Percentiles rank a stretch among this genome's conserved stretches.
Evolutionary conservation across 2,329 filamentous ascomycete species (phyloP).

Genomic region (Thelonectria discophora): DNA sequence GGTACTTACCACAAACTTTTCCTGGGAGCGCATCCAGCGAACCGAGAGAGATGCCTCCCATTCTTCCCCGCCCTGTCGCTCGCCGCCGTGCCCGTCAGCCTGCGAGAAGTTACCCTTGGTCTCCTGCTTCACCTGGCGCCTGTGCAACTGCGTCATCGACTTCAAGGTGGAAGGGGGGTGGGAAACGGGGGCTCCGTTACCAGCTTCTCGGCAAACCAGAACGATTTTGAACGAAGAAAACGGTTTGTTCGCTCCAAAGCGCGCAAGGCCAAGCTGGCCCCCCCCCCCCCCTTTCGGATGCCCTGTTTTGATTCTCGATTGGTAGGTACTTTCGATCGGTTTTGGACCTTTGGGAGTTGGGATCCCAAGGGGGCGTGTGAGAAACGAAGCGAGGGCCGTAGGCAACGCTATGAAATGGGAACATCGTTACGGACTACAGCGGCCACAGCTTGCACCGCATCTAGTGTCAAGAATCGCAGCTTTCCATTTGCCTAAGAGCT

Average conservation of each 20-base stretch:
- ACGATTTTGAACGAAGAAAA: too few species aligned
- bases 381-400: background rate
- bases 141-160: constrained; percentile 48
- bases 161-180: constrained; percentile 8
- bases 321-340: too few species aligned
- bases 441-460: background rate
- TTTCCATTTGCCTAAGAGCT: too few species aligned
- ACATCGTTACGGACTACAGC: too few species aligned
- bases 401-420: too few species aligned
- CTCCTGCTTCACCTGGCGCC: constrained; percentile 3
- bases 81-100: constrained; percentile 14
- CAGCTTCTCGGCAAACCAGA: background rate
- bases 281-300: background rate
- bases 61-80: too few species aligned
- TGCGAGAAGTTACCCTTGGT: background rate
- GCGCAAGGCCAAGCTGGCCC: background rate
- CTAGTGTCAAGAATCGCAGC: too few species aligned
- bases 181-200: background rate
- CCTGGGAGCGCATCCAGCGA: too few species aligned
- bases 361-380: background rate
- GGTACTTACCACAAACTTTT: constrained; percentile 25
- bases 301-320: background rate
- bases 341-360: too few species aligned
- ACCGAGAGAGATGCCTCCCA: too few species aligned
- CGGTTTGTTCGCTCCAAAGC: background rate